A percentile compares a stretch with the other conserved stretches of the same genome.
phyloP scores from a whole-genome alignment of 2,329 filamentous ascomycete species.

The Fusarium neocosmosporiellum region DNA sequence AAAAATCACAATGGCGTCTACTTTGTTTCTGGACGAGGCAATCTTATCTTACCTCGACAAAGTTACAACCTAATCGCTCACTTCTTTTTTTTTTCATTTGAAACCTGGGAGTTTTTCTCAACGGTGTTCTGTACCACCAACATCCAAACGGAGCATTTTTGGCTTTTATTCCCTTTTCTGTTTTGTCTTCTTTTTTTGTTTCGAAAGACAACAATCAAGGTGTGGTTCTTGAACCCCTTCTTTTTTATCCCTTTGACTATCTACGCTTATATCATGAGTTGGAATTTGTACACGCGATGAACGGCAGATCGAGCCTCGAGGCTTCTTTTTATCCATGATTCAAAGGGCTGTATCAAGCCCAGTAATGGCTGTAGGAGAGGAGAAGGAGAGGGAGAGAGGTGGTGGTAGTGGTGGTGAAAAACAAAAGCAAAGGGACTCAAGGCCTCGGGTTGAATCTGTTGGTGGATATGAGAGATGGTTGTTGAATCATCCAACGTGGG shows the following conservation, averaged over 20 bases:
- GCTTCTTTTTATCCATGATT: constrained; percentile 8
- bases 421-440: background rate
- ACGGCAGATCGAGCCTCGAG: constrained; percentile 16
- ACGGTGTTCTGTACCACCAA: constrained; percentile 2
- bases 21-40: constrained; percentile 6
- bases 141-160: constrained; percentile 15
- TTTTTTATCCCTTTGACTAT: constrained; percentile 1
- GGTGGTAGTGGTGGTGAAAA: background rate
- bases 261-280: constrained; percentile 42
- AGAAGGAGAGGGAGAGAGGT: constrained; percentile 6
- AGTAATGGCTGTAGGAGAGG: constrained; percentile 16
- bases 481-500: background rate
- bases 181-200: background rate
- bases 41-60: background rate
- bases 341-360: constrained; percentile 13
- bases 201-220: constrained; percentile 18
- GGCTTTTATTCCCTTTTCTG: constrained; percentile 7
- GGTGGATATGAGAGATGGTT: constrained; percentile 1
- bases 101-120: background rate
- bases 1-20: constrained; percentile 22
- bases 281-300: constrained; percentile 44
- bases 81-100: background rate
- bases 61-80: constrained; percentile 31
- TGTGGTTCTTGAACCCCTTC: background rate
- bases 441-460: constrained; percentile 1